A percentile compares a stretch with the other conserved stretches of the same genome.
Evolutionary conservation across 2,329 filamentous ascomycete species (phyloP).

Genomic region (Epichloe festucae): DNA sequence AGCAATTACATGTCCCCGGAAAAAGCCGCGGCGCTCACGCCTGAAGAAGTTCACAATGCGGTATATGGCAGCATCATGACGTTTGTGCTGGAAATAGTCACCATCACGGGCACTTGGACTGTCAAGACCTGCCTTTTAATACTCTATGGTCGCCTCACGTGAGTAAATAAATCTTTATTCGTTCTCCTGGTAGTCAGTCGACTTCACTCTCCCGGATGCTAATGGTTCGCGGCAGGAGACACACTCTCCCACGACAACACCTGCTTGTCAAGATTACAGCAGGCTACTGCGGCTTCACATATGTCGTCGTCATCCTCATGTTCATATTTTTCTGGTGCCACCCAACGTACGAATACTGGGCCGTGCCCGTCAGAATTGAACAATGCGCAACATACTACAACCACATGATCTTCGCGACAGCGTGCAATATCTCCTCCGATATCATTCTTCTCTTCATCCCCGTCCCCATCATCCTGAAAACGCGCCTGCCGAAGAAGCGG

Average conservation of each 20-base stretch:
- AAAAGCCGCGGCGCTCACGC: constrained; percentile 28
- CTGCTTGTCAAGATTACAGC: constrained; percentile 28
- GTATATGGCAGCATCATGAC: constrained; percentile 42
- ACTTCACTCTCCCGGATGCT: too few species aligned
- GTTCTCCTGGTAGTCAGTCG: too few species aligned
- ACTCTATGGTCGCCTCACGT: constrained; percentile 40
- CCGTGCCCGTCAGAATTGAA: constrained; percentile 28
- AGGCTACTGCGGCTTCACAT: constrained; percentile 29
- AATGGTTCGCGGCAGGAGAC: constrained; percentile 8
- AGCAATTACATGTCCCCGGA: constrained; percentile 30
- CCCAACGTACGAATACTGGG: constrained; percentile 39
- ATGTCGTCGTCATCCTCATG: constrained; percentile 34
- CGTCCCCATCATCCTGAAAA: constrained; percentile 29
- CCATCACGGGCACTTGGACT: constrained; percentile 36
- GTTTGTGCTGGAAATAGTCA: constrained; percentile 39
- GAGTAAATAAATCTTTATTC: constrained; percentile 12
- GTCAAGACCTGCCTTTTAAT: constrained; percentile 40
- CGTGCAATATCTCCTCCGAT: constrained; percentile 35
- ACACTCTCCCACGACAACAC: constrained; percentile 19
- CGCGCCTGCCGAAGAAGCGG: constrained; percentile 24
- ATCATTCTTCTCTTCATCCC: constrained; percentile 31
- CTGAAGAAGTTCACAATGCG: constrained; percentile 25
- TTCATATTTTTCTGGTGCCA: constrained; percentile 42
- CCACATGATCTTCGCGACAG: constrained; percentile 33
- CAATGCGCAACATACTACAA: constrained; percentile 33